Evolutionary conservation across 352 stramenopile genomes (phyloP).

Genomic region (Vaucheria bursata): DNA sequence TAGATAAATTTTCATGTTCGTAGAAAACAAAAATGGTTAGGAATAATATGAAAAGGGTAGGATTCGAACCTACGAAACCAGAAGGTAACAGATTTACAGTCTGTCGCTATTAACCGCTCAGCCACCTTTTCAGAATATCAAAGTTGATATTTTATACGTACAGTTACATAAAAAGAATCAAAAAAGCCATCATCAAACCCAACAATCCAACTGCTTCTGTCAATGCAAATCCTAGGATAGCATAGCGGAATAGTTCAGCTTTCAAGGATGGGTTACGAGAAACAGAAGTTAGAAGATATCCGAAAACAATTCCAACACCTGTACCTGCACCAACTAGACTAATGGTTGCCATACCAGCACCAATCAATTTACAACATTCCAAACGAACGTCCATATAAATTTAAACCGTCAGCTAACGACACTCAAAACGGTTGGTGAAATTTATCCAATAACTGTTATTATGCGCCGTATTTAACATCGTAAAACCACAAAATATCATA

Average conservation of each 20-base stretch:
- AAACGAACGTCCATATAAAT: too few species aligned
- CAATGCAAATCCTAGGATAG: slow-evolving; percentile 22
- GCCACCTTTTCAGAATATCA: slow-evolving; percentile 12
- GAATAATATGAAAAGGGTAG: slow-evolving; percentile 36
- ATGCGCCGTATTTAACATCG: too few species aligned
- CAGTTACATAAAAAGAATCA: slow-evolving; percentile 20
- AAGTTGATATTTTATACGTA: background rate
- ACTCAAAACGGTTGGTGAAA: too few species aligned
- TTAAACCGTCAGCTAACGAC: too few species aligned
- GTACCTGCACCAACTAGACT: slow-evolving; percentile 19
- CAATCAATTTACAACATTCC: too few species aligned
- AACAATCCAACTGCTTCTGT: slow-evolving; percentile 32
- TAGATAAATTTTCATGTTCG: too few species aligned
- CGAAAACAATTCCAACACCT: slow-evolving; percentile 30
- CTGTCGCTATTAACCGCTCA: slow-evolving; percentile 39
- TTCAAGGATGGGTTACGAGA: slow-evolving; percentile 21
- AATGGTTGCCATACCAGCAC: slow-evolving; percentile 22
- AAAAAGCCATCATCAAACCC: slow-evolving; percentile 24
- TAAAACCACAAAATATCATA: too few species aligned
- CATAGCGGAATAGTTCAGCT: slow-evolving; percentile 30
- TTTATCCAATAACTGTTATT: too few species aligned
- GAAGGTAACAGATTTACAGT: slow-evolving; percentile 45
- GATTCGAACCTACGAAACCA: slow-evolving; percentile 43
- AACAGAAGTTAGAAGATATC: slow-evolving; percentile 1
- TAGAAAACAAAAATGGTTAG: too few species aligned